phyloP scores from a whole-genome alignment of 805 yeast genomes.

The Cephaloascus fragrans region DNA sequence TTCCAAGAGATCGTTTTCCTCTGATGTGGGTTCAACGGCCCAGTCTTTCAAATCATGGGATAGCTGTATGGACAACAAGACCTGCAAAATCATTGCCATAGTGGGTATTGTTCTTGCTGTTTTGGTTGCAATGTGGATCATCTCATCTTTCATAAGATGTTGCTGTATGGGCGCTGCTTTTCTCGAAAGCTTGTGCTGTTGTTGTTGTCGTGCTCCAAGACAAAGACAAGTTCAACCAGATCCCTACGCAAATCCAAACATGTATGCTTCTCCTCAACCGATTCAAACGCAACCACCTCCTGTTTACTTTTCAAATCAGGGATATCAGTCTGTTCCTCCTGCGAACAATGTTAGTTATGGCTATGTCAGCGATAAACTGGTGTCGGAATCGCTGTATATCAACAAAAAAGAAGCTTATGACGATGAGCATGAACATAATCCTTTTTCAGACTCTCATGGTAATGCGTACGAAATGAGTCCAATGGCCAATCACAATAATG shows the following conservation, averaged over 20 bases:
- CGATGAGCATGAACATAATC: neutral
- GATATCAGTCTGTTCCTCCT: neutral
- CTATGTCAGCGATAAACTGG: neutral
- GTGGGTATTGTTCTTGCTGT: slow-evolving; percentile 57
- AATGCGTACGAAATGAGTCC: neutral
- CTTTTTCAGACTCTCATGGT: neutral
- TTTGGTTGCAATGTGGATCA: slow-evolving; percentile 44
- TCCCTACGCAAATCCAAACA: slow-evolving; percentile 19
- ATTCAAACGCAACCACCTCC: slow-evolving; percentile 6
- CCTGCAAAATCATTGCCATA: slow-evolving; percentile 70
- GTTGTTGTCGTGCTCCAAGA: slow-evolving; percentile 28
- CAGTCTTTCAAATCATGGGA: slow-evolving; percentile 58
- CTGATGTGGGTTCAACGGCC: slow-evolving; percentile 19
- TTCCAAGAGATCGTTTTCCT: slow-evolving; percentile 2
- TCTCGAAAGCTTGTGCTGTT: slow-evolving; percentile 36
- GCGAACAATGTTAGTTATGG: neutral
- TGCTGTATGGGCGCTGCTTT: slow-evolving; percentile 43
- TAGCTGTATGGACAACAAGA: slow-evolving; percentile 68
- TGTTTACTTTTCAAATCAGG: neutral
- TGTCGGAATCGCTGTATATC: too few relatives aligned
- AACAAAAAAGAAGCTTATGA: too few relatives aligned
- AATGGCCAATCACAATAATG: neutral
- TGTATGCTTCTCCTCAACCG: slow-evolving; percentile 19
- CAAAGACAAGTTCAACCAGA: slow-evolving; percentile 7
- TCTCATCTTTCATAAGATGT: slow-evolving; percentile 46